Conservation (phyloP, 2,329 filamentous ascomycete genomes). For the Epichloe hybrida region DNA sequence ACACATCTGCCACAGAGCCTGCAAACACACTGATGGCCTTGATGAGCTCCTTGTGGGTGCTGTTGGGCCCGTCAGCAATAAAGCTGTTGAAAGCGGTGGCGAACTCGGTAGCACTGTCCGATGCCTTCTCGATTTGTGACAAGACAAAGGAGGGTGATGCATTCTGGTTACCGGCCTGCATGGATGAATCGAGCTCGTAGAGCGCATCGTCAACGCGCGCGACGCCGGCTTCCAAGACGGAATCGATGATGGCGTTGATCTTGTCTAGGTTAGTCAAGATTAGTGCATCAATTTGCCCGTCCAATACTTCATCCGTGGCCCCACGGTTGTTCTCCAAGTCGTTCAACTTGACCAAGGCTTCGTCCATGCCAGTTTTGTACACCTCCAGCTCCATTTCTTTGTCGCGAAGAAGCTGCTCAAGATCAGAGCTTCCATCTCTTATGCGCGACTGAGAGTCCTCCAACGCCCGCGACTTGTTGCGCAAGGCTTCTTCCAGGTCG, state of each 20-base stretch:
- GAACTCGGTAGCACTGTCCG: constrained; percentile 88
- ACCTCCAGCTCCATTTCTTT: constrained; percentile 98
- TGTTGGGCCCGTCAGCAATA: constrained; percentile 89
- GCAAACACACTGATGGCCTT: constrained; percentile 84
- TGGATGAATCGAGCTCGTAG: constrained; percentile 92
- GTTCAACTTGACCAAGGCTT: constrained; percentile 83
- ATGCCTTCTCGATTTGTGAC: constrained; percentile 94
- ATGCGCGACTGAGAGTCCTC: constrained; percentile 72
- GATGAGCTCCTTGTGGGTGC: constrained; percentile 80
- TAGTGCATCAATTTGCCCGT: constrained; percentile 82
- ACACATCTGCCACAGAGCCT: constrained; percentile 81
- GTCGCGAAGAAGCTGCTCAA: constrained; percentile 73
- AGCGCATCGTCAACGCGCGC: constrained; percentile 90
- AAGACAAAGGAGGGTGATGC: constrained; percentile 89
- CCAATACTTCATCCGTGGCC: constrained; percentile 66
- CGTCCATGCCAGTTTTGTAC: constrained; percentile 96
- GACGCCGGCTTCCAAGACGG: constrained; percentile 83
- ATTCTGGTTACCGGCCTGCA: constrained; percentile 98
- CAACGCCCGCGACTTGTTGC: constrained; percentile 74
- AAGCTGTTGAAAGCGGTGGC: constrained; percentile 98
- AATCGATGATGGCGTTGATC: constrained; percentile 96
- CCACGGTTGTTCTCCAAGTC: constrained; percentile 67
- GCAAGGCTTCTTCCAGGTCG: constrained; percentile 83
- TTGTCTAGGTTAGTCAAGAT: constrained; percentile 78
- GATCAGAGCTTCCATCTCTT: constrained; percentile 69